phyloP scores from a whole-genome alignment of 306 rosid species.

The Inga oerstediana region DNA sequence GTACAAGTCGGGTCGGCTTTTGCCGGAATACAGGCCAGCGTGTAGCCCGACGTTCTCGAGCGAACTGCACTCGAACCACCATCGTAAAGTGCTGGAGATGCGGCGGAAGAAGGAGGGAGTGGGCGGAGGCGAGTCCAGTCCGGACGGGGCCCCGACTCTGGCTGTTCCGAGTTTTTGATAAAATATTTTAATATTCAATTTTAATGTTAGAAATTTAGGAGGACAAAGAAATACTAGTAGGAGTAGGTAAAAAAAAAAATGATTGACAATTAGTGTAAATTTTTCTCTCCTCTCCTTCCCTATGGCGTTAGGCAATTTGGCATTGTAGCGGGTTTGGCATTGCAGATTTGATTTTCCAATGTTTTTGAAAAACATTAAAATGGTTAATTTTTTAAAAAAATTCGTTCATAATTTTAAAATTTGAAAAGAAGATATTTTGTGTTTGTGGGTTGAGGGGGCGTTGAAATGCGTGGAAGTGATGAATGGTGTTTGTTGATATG shows the following conservation, averaged over 20 bases:
- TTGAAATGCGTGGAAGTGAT: conserved; percentile 53
- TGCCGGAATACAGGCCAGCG: conserved; percentile 96
- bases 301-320: conserved; percentile 30
- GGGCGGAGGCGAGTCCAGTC: conserved; percentile 35
- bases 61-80: conserved; percentile 89
- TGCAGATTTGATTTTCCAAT: neutral
- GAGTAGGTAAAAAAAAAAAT: neutral
- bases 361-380: neutral
- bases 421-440: neutral
- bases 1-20: conserved; percentile 86
- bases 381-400: neutral
- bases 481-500: neutral
- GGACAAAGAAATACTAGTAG: neutral
- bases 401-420: neutral
- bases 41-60: conserved; percentile 92
- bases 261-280: conserved; percentile 51
- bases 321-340: conserved; percentile 53
- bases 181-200: neutral
- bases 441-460: conserved; percentile 21
- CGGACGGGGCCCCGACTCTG: conserved; percentile 24
- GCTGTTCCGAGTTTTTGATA: conserved; percentile 60
- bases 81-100: conserved; percentile 97
- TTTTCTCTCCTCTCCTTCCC: conserved; percentile 17
- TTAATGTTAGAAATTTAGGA: neutral
- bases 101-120: conserved; percentile 72